Percentiles rank a stretch among this genome's conserved stretches.
phyloP scores from a whole-genome alignment of 139 green algal species.

The Haematococcus sp. region DNA sequence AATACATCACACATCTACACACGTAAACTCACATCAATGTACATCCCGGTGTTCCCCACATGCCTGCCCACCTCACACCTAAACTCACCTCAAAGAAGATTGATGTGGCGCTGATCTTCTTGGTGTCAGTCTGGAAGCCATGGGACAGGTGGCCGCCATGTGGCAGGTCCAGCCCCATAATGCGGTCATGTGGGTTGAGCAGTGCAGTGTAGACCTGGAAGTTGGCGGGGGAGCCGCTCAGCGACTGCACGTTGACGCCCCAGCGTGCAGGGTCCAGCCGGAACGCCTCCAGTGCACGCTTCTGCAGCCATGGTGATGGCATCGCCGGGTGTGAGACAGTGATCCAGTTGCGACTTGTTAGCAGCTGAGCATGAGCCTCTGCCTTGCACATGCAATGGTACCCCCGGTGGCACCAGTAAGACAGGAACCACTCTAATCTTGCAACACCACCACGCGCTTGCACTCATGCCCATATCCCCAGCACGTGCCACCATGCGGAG shows the following conservation, averaged over 20 bases:
- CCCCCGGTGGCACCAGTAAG: background rate
- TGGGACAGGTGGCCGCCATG: slow-evolving; percentile 97
- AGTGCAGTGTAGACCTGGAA: slow-evolving; percentile 98
- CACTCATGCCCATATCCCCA: background rate
- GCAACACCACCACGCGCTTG: too few relatives aligned
- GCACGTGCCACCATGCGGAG: too few relatives aligned
- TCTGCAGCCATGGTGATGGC: slow-evolving; percentile 47
- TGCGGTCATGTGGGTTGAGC: slow-evolving; percentile 95
- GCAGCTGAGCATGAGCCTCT: background rate
- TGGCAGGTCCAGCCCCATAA: slow-evolving; percentile 98
- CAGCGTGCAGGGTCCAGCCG: slow-evolving; percentile 85
- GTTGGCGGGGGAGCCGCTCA: slow-evolving; percentile 96
- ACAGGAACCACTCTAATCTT: too few relatives aligned
- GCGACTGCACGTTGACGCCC: slow-evolving; percentile 96
- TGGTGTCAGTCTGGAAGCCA: slow-evolving; percentile 96
- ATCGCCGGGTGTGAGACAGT: background rate
- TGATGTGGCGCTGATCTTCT: slow-evolving; percentile 96
- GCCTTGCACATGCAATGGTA: background rate
- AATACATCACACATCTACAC: background rate
- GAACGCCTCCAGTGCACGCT: slow-evolving; percentile 89
- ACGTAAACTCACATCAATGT: too few relatives aligned
- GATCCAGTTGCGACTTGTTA: background rate
- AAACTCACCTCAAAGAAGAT: slow-evolving; percentile 92
- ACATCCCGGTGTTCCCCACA: too few relatives aligned
- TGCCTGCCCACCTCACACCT: background rate